Evolutionary conservation across 257 asterid genomes (phyloP).

Genomic region (Solanum corneliomulleri): DNA sequence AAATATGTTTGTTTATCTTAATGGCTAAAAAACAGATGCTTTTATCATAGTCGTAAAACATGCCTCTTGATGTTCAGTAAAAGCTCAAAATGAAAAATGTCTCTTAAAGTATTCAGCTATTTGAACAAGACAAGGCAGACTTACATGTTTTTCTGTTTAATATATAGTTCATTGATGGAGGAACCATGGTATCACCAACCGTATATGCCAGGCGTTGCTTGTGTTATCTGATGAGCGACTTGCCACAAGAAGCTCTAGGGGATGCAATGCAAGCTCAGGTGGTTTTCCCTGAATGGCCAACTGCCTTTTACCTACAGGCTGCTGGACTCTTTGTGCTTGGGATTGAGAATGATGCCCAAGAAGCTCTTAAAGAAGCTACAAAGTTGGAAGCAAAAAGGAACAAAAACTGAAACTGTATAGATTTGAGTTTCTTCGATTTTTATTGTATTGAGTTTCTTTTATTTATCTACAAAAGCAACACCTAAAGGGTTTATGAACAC

Average conservation of each 20-base stretch:
- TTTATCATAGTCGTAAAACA: not conserved
- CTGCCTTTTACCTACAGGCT: constrained; percentile 38
- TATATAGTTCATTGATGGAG: constrained; percentile 75
- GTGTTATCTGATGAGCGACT: constrained; percentile 28
- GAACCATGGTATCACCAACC: constrained; percentile 83
- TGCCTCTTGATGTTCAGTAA: not conserved
- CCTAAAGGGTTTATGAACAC: not conserved
- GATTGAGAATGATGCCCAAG: constrained; percentile 36
- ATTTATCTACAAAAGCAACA: constrained; percentile 4
- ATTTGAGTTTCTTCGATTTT: not conserved
- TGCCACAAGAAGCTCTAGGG: constrained; percentile 26
- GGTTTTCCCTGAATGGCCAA: constrained; percentile 33
- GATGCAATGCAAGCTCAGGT: constrained; percentile 40
- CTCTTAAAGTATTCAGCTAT: not conserved
- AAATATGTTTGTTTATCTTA: not conserved
- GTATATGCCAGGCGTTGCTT: constrained; percentile 67
- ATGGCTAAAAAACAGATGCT: not conserved
- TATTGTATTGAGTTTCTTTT: not conserved
- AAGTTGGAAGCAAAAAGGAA: constrained; percentile 22
- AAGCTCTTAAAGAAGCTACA: constrained; percentile 33
- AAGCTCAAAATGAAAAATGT: not conserved
- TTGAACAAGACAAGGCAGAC: not conserved
- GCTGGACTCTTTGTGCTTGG: constrained; percentile 31
- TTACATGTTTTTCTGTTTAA: not conserved
- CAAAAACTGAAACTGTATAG: constrained; percentile 18